Base-by-base conservation (phyloP, 176 grass and related monocot genomes). In the Musa beccarii region DNA sequence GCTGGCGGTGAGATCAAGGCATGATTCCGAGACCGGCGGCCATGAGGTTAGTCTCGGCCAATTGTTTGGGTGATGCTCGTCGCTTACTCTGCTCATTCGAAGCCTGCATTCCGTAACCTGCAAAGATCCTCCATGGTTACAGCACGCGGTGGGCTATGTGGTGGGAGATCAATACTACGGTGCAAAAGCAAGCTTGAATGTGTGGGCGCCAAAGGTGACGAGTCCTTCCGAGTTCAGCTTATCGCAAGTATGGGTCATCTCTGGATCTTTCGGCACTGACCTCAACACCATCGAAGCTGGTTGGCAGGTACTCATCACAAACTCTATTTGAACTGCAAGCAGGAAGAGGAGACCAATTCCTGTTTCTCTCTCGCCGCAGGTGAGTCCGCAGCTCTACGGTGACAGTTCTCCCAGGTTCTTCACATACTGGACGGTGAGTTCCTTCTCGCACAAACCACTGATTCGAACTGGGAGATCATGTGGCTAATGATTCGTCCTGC, bases 241-340 rank as follows among this genome's bases (percentile, higher is more conserved):
- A 22, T 98, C 95, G 2, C 95, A 93, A 77, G 81, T 98, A 59
- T 98, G 95, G 95, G 74, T 98, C 81, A 98, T 98, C 77, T 90
- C 95, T 20, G 90, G 90, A 75, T 78, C 88, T 75, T 98, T 98
- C 77, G 86, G 86, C 81, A 80, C 87, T 75, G 94, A 98, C 82
- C 94, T 98, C 86, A 98, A 98, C 86, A 98, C 95, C 83, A 83
- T 98, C 66, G 95, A 98, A 81, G 95, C 95, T 3, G 95, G 88
- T 4, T 98, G 95, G 95, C 95, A 98, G 95, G 93, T 97, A 81
- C 12, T 73, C 20, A 75, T 29, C 9, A 6, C 6, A 43, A 6
- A 43, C 34, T 43, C 34, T 43, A 43, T 5, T 43, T 5, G 34
- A 43, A 43, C 34, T 43, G 6, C 0, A 43, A 43, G 34, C 34